phyloP scores from a whole-genome alignment of 345 rosid genomes.

The Pelargonium nanum region DNA sequence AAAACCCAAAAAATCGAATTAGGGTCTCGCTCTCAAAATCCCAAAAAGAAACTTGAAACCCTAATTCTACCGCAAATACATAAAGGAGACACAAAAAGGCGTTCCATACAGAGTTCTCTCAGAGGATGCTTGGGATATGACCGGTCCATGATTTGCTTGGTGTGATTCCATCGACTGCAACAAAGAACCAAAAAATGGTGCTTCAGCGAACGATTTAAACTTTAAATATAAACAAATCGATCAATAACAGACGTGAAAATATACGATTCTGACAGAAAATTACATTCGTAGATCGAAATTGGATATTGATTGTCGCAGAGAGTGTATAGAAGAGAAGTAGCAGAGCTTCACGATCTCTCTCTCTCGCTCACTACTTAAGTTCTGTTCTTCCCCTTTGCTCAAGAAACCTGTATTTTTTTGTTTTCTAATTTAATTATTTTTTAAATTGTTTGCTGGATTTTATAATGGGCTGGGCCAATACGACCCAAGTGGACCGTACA shows the following conservation, averaged over 20 bases:
- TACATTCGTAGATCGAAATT: background rate
- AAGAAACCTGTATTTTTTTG: too few species aligned
- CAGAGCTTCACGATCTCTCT: background rate
- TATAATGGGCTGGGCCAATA: too few species aligned
- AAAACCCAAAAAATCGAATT: background rate
- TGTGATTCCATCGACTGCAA: background rate
- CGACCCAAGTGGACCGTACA: too few species aligned
- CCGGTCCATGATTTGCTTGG: background rate
- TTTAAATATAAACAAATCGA: background rate
- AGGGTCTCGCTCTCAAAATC: background rate
- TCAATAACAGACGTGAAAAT: background rate
- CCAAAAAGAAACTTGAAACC: background rate
- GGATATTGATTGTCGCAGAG: background rate
- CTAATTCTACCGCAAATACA: background rate
- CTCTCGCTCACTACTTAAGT: background rate
- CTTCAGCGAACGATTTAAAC: background rate
- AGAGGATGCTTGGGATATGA: background rate
- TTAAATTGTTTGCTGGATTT: too few species aligned
- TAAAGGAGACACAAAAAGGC: background rate
- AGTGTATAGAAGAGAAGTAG: background rate
- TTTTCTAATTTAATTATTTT: too few species aligned
- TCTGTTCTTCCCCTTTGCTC: background rate
- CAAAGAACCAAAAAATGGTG: background rate
- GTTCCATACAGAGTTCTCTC: background rate
- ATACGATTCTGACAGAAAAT: background rate